Conservation (phyloP, 371 early-diverging fungal species). For the Mucor plumbeus region DNA sequence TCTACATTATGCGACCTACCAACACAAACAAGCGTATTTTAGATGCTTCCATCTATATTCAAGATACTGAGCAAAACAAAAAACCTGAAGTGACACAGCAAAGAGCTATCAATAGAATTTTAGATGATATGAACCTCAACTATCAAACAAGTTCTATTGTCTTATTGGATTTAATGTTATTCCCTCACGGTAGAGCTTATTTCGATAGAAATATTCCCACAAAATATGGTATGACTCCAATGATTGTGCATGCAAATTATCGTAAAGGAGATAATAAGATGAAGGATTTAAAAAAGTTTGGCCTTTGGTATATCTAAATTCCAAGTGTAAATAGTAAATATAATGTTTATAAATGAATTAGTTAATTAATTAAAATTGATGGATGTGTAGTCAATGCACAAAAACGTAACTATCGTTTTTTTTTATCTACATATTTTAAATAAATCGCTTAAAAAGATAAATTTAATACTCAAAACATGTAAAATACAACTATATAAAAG, state of each 20-base stretch:
- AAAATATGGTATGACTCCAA: conserved; percentile 44
- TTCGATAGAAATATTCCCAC: conserved; percentile 48
- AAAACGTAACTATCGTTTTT: too few relatives aligned
- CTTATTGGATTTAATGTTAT: conserved; percentile 43
- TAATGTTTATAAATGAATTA: not conserved
- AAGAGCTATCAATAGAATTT: conserved; percentile 50
- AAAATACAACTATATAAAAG: too few relatives aligned
- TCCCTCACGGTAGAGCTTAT: conserved; percentile 54
- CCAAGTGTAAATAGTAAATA: conserved; percentile 1
- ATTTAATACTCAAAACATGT: too few relatives aligned
- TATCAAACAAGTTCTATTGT: conserved; percentile 50
- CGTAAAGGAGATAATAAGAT: conserved; percentile 63
- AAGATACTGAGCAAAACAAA: conserved; percentile 36
- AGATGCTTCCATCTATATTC: conserved; percentile 47
- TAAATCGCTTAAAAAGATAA: too few relatives aligned
- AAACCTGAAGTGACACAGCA: conserved; percentile 55
- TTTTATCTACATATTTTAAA: too few relatives aligned
- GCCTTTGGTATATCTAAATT: conserved; percentile 48
- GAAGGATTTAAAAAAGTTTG: conserved; percentile 42
- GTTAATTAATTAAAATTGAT: not conserved
- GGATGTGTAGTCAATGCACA: too few relatives aligned
- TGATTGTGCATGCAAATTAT: conserved; percentile 57
- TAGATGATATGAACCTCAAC: conserved; percentile 47
- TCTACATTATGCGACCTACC: conserved; percentile 57
- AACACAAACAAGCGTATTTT: conserved; percentile 47